Evolutionary conservation across 2,329 filamentous ascomycete genomes (phyloP), one percentile per base, ranked within the genome.

Genomic region (Rhynchosporium secalis): DNA sequence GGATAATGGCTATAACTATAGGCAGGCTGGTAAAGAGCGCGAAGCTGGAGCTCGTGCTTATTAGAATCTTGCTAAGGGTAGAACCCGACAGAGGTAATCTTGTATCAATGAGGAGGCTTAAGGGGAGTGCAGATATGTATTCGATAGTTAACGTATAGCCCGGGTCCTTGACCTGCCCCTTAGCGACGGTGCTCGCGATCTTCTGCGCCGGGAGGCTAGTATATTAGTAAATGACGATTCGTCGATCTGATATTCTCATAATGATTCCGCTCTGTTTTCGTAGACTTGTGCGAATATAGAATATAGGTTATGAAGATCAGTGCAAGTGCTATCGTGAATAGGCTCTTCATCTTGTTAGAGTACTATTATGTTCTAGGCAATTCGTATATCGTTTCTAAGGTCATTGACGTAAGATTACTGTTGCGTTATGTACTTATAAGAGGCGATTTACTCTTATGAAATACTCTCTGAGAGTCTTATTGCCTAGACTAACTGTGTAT

Each of bases 291-390:
- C 41, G 52, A 64, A 61, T 29, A 64, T 48, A 64, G 41, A 51
- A 61, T 33, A 1, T 20, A 20, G 20, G 20, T 20, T 1, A 1
- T 20, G 20, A 64, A 28, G 41, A 64, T 58, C 20, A 64, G 40
- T 55, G 46, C 58, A 12, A 64, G 52, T 55, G 47, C 58, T 36
- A 57, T 57, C 29, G 54, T 31, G 26, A 64, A 40, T 47, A 46
- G 41, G 38, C 55, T 64, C 58, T 57, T 64, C 38, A 64, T 64
- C 26, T 61, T 61, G 54, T 38, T 61, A 40, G 31, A 61, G 38
- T 64, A n/a, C 52, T 61, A 13, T 33, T 41, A 38, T 20, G 26
- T 54, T 58, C 54, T 5, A 58, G 52, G 41, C 33, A 54, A 64
- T 49, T 54, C 58, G 58, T 52, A 61, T 64, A 31, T 15, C 48